These are phyloP conservation scores for Aspergillus sp. DNA, from an alignment of 2,329 filamentous ascomycete genomes.

Conservation along the genomic window DNA sequence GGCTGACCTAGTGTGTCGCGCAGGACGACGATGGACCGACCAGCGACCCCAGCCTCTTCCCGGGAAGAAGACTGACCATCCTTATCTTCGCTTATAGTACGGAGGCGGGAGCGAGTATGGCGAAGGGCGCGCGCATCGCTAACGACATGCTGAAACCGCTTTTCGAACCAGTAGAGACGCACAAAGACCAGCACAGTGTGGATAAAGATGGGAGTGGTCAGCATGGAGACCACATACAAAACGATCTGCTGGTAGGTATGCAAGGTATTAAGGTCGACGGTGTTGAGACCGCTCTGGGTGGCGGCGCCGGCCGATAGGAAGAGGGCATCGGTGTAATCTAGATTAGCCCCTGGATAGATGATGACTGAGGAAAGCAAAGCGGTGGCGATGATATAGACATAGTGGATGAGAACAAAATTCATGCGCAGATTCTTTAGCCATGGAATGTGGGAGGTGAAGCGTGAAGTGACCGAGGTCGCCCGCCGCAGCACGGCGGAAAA, in stretches of 20 bases:
- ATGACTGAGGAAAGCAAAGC: conserved; percentile 74
- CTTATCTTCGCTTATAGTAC: conserved; percentile 51
- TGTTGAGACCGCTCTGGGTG: conserved; percentile 92
- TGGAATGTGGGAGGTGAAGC: conserved; percentile 42
- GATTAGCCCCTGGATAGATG: conserved; percentile 65
- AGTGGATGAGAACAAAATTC: conserved; percentile 52
- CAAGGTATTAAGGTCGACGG: conserved; percentile 65
- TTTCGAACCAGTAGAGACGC: conserved; percentile 97
- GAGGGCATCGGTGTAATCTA: conserved; percentile 82
- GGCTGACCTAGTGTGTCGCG: conserved; percentile 34
- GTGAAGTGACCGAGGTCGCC: conserved; percentile 31
- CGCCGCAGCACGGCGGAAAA: conserved; percentile 30
- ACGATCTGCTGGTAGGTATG: conserved; percentile 73
- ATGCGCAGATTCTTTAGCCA: conserved; percentile 40
- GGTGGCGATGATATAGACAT: conserved; percentile 78
- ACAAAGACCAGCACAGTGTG: conserved; percentile 87
- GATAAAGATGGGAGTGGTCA: conserved; percentile 81
- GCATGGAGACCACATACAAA: conserved; percentile 69
- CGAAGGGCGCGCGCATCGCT: conserved; percentile 69
- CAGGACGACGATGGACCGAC: conserved; percentile 42
- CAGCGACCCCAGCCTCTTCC: conserved; percentile 43
- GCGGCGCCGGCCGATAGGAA: conserved; percentile 84
- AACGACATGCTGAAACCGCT: conserved; percentile 84
- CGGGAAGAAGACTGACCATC: conserved; percentile 38
- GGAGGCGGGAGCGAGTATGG: conserved; percentile 63